Evolutionary conservation across 2,329 filamentous ascomycete genomes (phyloP).

Genomic region (Neopestalotiopsis sp.): DNA sequence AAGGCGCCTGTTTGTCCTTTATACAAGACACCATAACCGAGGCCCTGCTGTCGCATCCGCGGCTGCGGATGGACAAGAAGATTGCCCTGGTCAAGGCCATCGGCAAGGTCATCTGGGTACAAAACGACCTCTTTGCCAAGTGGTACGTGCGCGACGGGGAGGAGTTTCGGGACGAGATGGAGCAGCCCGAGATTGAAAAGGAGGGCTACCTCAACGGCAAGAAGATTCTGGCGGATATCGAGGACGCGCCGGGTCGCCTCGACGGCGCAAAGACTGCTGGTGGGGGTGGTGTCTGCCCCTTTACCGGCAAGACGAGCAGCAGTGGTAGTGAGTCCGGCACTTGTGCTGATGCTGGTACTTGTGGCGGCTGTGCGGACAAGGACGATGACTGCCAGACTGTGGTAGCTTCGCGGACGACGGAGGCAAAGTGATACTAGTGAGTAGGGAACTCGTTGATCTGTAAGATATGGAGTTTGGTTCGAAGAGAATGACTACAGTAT

Average conservation of each 20-base stretch:
- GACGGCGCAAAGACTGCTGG: neutral
- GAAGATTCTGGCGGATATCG: conserved; percentile 55
- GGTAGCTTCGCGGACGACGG: neutral
- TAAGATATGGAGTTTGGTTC: neutral
- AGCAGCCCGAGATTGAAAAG: conserved; percentile 57
- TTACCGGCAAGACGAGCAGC: neutral
- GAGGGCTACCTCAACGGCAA: conserved; percentile 71
- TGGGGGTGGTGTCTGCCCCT: conserved; percentile 8
- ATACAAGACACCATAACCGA: conserved; percentile 81
- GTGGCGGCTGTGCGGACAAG: conserved; percentile 10
- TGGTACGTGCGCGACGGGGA: conserved; percentile 74
- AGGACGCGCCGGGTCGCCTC: conserved; percentile 21
- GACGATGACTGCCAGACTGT: conserved; percentile 14
- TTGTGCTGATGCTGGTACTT: neutral
- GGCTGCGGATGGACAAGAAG: conserved; percentile 70
- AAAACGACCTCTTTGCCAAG: conserved; percentile 85
- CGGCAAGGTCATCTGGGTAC: conserved; percentile 85
- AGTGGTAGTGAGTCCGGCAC: neutral
- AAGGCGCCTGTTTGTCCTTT: conserved; percentile 70
- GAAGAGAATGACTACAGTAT: too few relatives aligned
- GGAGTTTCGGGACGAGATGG: conserved; percentile 52
- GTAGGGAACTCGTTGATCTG: neutral
- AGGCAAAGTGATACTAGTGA: neutral
- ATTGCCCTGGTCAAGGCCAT: conserved; percentile 76
- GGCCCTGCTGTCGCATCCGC: conserved; percentile 74